Evolutionary conservation across 495 filamentous ascomycete species (phyloP), one percentile per base, ranked within the genome.

Genomic region (Penicillium parvum): DNA sequence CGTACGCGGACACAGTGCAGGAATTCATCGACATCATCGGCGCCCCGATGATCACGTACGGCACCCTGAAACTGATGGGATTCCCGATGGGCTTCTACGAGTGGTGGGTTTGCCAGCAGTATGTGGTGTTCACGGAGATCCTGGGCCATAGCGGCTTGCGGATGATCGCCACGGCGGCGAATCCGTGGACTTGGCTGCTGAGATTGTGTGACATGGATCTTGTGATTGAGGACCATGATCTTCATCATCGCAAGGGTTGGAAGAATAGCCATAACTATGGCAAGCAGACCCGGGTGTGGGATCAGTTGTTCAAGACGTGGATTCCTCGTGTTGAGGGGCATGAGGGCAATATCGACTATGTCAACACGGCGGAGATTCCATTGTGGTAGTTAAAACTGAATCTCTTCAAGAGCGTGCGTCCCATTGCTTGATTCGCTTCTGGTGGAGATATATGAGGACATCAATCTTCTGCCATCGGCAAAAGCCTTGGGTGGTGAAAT

Each of bases 221-320:
- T 38, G 59, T 67, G 2, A 58, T 67, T 28, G 64, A 67, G 28
- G 64, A 67, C n/a, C 64, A 67, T 40, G 64, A 67, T 27, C 45
- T 67, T 23, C 64, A 67, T 40, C 64, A 67, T 39, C 59, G 64
- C 26, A 61, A 63, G 35, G 64, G 64, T 1, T 67, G 62, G 61
- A 45, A 53, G 21, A 63, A 65, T 43, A 67, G 59, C 25, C 49
- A 67, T 29, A 67, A 67, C 23, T 67, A 67, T 38, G 64, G 64
- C 14, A 67, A 67, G 43, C 64, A 67, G 47, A 65, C 59, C 1
- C 55, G 61, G 0, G 51, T 67, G 1, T 65, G 64, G 64, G 64
- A 67, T 39, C 51, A 59, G 6, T 29, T 67, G 3, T 67, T 65
- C 30, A 54, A 52, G 10, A 67, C 64, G 0, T 60, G 48, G 22